Evolutionary conservation across 345 rosid genomes (phyloP).

Genomic region (Erysimum cheiranthoides): DNA sequence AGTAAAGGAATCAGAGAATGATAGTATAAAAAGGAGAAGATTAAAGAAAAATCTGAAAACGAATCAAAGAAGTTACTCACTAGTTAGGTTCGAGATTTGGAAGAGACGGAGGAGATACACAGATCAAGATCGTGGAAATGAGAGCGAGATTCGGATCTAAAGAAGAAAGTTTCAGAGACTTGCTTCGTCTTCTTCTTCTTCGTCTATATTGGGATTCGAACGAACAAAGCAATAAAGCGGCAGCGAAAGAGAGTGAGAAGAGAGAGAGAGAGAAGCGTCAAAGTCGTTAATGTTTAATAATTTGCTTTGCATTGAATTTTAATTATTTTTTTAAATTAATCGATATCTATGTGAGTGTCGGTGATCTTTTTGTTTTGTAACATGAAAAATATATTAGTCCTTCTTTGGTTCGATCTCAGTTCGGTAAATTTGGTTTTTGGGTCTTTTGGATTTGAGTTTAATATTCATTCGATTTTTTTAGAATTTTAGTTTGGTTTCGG

Average conservation of each 20-base stretch:
- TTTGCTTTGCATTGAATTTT: slow-evolving; percentile 4
- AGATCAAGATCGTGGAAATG: slow-evolving; percentile 23
- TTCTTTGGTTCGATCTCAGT: too few species aligned
- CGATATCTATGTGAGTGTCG: too few species aligned
- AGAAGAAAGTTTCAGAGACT: slow-evolving; percentile 11
- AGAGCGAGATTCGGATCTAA: slow-evolving; percentile 41
- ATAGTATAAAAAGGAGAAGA: not conserved
- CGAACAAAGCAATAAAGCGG: slow-evolving; percentile 31
- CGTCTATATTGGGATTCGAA: slow-evolving; percentile 35
- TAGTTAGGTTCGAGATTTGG: slow-evolving; percentile 17
- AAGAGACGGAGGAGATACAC: not conserved
- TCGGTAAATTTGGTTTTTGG: too few species aligned
- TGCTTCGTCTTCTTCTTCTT: not conserved
- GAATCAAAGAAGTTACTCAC: slow-evolving; percentile 17
- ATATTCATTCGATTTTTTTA: too few species aligned
- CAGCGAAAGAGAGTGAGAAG: not conserved
- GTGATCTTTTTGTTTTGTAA: too few species aligned
- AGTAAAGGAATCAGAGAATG: slow-evolving; percentile 1
- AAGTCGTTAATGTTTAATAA: slow-evolving; percentile 5
- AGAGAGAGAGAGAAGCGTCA: not conserved
- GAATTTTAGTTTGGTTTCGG: too few species aligned
- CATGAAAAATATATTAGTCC: too few species aligned
- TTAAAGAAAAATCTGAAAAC: not conserved
- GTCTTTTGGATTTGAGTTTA: too few species aligned
- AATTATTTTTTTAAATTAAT: too few species aligned